A percentile compares a stretch with the other conserved stretches of the same genome.
Evolutionary conservation across 345 rosid species (phyloP).

Genomic region (Rhodamnia argentea): DNA sequence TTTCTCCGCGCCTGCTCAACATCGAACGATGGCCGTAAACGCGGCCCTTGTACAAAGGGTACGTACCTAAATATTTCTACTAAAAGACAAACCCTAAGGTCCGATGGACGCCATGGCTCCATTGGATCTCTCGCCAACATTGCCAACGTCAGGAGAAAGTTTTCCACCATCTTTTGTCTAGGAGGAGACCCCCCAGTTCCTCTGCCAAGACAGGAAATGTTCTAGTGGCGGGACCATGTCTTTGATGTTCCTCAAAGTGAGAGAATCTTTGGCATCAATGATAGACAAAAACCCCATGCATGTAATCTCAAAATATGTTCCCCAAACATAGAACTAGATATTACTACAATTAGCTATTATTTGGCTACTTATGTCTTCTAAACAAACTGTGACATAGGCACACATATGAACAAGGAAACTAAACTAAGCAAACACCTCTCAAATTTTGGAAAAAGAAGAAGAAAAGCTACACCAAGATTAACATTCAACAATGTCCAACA

Average conservation of each 20-base stretch:
- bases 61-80: background rate
- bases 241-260: background rate
- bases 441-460: background rate
- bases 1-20: background rate
- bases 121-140: background rate
- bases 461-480: background rate
- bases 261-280: background rate
- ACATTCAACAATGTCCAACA: background rate
- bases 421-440: background rate
- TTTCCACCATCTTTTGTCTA: background rate
- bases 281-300: background rate
- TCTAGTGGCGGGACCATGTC: background rate
- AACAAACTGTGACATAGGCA: background rate
- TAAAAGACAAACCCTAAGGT: background rate
- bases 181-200: background rate
- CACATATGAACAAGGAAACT: background rate
- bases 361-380: background rate
- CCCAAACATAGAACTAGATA: background rate
- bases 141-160: background rate
- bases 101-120: background rate
- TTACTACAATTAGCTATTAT: background rate
- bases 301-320: background rate
- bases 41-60: background rate
- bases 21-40: background rate
- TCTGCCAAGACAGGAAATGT: background rate